Evolutionary conservation across 805 yeast genomes (phyloP).

Genomic region (Allodekkera sacchari): DNA sequence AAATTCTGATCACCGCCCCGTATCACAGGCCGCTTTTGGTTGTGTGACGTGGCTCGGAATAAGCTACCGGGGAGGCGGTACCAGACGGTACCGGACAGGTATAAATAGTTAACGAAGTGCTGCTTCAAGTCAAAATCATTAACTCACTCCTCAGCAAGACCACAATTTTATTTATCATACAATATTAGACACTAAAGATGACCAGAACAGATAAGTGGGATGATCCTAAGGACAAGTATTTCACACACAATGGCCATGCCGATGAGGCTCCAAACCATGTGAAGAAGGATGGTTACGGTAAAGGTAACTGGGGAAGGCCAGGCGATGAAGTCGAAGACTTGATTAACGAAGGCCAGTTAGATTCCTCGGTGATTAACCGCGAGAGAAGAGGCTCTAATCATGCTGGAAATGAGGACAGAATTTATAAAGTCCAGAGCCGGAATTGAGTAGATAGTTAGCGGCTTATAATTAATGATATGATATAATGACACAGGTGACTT

Average conservation of each 20-base stretch:
- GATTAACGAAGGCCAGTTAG: slow-evolving; percentile 48
- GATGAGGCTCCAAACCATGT: slow-evolving; percentile 67
- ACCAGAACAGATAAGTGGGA: slow-evolving; percentile 78
- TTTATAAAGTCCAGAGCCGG: slow-evolving; percentile 20
- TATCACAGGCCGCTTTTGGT: too few species aligned
- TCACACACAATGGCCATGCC: slow-evolving; percentile 65
- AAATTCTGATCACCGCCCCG: too few species aligned
- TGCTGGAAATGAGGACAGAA: slow-evolving; percentile 33
- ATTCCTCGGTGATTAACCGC: slow-evolving; percentile 33
- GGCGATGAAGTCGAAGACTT: slow-evolving; percentile 71
- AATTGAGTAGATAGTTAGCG: slow-evolving; percentile 2
- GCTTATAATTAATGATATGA: background rate
- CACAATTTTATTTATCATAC: too few species aligned
- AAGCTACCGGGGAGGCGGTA: too few species aligned
- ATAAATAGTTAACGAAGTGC: too few species aligned
- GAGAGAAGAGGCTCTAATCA: slow-evolving; percentile 45
- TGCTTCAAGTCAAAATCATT: too few species aligned
- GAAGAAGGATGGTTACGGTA: slow-evolving; percentile 82
- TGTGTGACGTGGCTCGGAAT: too few species aligned
- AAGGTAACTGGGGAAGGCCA: slow-evolving; percentile 78
- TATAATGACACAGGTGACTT: background rate
- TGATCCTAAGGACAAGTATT: slow-evolving; percentile 58
- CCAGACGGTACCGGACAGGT: too few species aligned
- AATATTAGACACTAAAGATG: too few species aligned
- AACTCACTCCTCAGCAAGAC: too few species aligned